Evolutionary conservation across 2,329 filamentous ascomycete genomes (phyloP).

Genomic region (Shiraia sp.): DNA sequence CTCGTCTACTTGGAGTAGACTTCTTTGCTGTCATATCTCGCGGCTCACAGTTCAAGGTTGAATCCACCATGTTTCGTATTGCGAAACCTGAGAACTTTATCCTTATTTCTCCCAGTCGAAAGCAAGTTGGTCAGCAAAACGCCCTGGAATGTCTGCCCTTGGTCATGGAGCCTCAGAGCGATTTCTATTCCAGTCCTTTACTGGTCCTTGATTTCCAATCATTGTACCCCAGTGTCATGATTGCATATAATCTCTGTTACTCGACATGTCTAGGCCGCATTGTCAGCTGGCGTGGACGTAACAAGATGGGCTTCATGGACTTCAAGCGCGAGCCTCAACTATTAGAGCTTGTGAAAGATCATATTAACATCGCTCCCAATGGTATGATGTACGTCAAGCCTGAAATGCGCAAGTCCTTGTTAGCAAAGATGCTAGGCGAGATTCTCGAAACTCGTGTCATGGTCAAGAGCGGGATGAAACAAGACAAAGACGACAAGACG

Average conservation of each 20-base stretch:
- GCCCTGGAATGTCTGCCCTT: constrained; percentile 91
- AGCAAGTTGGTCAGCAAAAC: constrained; percentile 92
- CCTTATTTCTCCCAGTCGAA: constrained; percentile 83
- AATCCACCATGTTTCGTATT: constrained; percentile 98
- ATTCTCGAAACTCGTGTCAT: constrained; percentile 95
- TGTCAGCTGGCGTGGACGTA: constrained; percentile 82
- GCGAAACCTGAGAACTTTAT: constrained; percentile 96
- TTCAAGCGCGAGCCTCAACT: constrained; percentile 78
- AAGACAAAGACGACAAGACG: constrained; percentile 83
- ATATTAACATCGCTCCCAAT: constrained; percentile 92
- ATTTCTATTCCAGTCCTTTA: constrained; percentile 87
- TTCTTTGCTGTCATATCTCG: constrained; percentile 96
- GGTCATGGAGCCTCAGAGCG: constrained; percentile 96
- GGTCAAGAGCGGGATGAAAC: constrained; percentile 97
- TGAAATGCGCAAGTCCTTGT: constrained; percentile 81
- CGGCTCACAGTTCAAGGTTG: constrained; percentile 97
- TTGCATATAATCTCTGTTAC: constrained; percentile 98
- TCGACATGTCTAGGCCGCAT: constrained; percentile 92
- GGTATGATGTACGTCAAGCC: constrained; percentile 94
- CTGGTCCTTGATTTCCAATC: constrained; percentile 95
- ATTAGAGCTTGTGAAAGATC: constrained; percentile 75
- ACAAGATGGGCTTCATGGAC: constrained; percentile 93
- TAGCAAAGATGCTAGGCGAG: constrained; percentile 96
- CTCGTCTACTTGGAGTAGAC: constrained; percentile 87
- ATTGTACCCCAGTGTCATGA: constrained; percentile 96